phyloP scores from a whole-genome alignment of 129 eudicot genomes.

The Saposhnikovia divaricata region DNA sequence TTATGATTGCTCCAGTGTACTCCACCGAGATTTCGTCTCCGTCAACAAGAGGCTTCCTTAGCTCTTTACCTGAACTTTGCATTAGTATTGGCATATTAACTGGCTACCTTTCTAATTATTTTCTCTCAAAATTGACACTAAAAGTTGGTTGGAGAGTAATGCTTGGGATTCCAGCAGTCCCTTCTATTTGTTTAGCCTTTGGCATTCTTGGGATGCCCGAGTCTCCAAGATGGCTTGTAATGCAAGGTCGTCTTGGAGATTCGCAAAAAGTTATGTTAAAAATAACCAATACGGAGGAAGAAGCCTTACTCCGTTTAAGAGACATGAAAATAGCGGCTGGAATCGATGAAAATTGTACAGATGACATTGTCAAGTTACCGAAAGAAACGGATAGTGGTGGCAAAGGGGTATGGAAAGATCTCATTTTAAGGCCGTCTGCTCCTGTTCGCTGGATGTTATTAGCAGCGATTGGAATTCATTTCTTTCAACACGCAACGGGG shows the following conservation, averaged over 20 bases:
- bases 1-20: conserved; percentile 86
- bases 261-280: conserved; percentile 33
- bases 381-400: conserved; percentile 26
- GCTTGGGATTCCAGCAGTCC: conserved; percentile 58
- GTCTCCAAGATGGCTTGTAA: conserved; percentile 79
- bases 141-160: conserved; percentile 63
- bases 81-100: conserved; percentile 58
- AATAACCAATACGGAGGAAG: conserved; percentile 38
- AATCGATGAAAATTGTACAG: conserved; percentile 35
- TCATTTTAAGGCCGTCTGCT: conserved; percentile 51
- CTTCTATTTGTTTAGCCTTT: conserved; percentile 50
- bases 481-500: conserved; percentile 80
- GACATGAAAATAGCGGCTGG: conserved; percentile 55
- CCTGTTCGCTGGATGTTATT: conserved; percentile 54
- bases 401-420: conserved; percentile 55
- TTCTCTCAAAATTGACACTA: conserved; percentile 26
- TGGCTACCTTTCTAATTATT: conserved; percentile 59
- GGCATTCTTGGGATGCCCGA: conserved; percentile 72
- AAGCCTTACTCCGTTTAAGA: conserved; percentile 43
- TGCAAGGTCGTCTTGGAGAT: conserved; percentile 57
- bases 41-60: conserved; percentile 40
- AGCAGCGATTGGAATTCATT: conserved; percentile 72
- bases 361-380: conserved; percentile 28
- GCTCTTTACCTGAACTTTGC: conserved; percentile 68
- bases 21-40: conserved; percentile 72